phyloP scores from a whole-genome alignment of 306 rosid species.

The Dalbergia cochinchinensis region DNA sequence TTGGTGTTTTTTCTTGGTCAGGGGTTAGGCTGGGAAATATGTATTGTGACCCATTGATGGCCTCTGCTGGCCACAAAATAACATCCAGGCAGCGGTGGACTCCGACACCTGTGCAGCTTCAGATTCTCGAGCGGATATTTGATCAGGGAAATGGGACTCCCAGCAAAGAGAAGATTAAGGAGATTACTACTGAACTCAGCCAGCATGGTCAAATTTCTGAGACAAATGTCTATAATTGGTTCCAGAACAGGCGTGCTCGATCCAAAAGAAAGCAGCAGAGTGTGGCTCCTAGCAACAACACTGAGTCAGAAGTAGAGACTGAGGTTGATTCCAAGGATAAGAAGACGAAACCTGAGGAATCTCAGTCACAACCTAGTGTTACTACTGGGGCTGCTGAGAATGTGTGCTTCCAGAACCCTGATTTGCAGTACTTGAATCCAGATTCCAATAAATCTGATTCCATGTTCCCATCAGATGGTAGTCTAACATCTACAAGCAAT shows the following conservation, averaged over 20 bases:
- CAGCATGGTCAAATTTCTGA: slow-evolving; percentile 91
- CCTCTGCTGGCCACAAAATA: slow-evolving; percentile 78
- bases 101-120: slow-evolving; percentile 83
- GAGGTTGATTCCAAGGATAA: slow-evolving; percentile 86
- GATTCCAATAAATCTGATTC: slow-evolving; percentile 61
- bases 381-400: slow-evolving; percentile 59
- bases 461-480: slow-evolving; percentile 62
- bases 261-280: slow-evolving; percentile 85
- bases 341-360: slow-evolving; percentile 65
- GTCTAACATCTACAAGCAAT: slow-evolving; percentile 58
- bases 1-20: slow-evolving; percentile 50
- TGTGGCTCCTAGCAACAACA: slow-evolving; percentile 40
- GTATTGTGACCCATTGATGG: slow-evolving; percentile 78
- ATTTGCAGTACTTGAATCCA: slow-evolving; percentile 72
- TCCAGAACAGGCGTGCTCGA: slow-evolving; percentile 95
- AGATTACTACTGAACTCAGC: slow-evolving; percentile 79
- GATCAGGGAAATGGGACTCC: slow-evolving; percentile 88
- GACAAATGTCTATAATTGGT: slow-evolving; percentile 93
- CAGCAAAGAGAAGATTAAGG: slow-evolving; percentile 91
- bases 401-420: slow-evolving; percentile 69
- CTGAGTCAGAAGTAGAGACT: slow-evolving; percentile 84
- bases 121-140: slow-evolving; percentile 80
- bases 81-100: slow-evolving; percentile 92
- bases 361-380: slow-evolving; percentile 57
- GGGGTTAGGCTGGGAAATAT: slow-evolving; percentile 79